Percentiles rank a stretch among this genome's conserved stretches.
These are phyloP conservation scores for Tinospora cordifolia DNA, from an alignment of 164 flowering plant species.

Conservation along the genomic window DNA sequence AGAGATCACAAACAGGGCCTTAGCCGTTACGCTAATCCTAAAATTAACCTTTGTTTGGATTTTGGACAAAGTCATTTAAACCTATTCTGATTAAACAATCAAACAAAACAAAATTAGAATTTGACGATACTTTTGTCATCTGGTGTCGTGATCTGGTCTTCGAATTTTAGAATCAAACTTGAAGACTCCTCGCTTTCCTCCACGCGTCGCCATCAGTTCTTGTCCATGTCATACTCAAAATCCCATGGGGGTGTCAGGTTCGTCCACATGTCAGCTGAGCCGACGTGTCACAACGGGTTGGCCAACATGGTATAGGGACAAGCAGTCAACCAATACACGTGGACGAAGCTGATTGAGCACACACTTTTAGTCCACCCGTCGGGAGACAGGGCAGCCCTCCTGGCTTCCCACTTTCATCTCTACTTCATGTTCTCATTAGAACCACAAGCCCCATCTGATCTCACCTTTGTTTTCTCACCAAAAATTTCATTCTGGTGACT, in stretches of 20 bases:
- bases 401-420: neutral
- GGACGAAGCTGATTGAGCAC: constrained; percentile 4
- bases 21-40: no score
- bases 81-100: no score
- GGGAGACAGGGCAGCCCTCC: constrained; percentile 8
- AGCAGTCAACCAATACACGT: neutral
- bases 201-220: neutral
- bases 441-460: neutral
- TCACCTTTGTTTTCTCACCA: neutral
- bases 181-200: neutral
- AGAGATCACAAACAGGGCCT: neutral
- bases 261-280: constrained; percentile 7
- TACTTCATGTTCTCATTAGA: neutral
- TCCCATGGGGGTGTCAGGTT: neutral
- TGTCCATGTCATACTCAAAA: constrained; percentile 13
- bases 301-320: neutral
- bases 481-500: no score
- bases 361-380: constrained; percentile 6
- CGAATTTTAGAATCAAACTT: neutral
- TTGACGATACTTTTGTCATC: neutral
- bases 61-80: neutral
- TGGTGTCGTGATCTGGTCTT: neutral
- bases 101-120: no score
- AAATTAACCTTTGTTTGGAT: neutral
- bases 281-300: neutral